Percentiles rank a stretch among this genome's conserved stretches.
Conservation (phyloP, 805 yeast genomes). For the Starmerella davenportii region DNA sequence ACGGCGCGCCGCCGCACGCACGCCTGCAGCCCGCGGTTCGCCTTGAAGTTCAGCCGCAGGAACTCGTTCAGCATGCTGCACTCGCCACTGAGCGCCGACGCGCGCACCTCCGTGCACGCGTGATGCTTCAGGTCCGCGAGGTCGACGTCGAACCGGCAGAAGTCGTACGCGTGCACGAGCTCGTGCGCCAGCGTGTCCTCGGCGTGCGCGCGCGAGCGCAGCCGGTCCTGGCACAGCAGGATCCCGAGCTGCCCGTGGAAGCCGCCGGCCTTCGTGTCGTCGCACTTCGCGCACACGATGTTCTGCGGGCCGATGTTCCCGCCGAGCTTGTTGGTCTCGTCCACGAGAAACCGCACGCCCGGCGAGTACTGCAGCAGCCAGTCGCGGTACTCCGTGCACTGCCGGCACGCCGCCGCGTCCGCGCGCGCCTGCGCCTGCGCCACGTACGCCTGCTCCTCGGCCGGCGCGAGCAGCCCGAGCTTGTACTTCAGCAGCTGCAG, state of each 20-base stretch:
- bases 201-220: constrained; percentile 54
- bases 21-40: constrained; percentile 70
- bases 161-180: constrained; percentile 82
- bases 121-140: constrained; percentile 76
- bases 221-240: constrained; percentile 67
- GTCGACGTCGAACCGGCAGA: constrained; percentile 71
- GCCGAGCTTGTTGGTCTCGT: constrained; percentile 55
- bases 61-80: constrained; percentile 82
- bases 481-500: constrained; percentile 7
- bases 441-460: constrained; percentile 4
- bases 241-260: constrained; percentile 82
- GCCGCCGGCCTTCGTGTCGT: constrained; percentile 75
- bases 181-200: constrained; percentile 91
- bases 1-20: constrained; percentile 83
- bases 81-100: constrained; percentile 84
- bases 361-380: constrained; percentile 67
- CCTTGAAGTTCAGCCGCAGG: constrained; percentile 31
- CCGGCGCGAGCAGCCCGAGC: constrained; percentile 9
- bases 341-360: constrained; percentile 68
- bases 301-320: constrained; percentile 33
- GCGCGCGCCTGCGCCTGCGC: constrained; percentile 29
- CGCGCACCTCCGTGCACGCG: constrained; percentile 92
- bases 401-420: constrained; percentile 51
- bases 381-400: constrained; percentile 58
- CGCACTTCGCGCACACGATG: constrained; percentile 67